These are phyloP conservation scores for Strobilomyces confusus DNA, from an alignment of 768 basidiomycete species.

Conservation along the genomic window DNA sequence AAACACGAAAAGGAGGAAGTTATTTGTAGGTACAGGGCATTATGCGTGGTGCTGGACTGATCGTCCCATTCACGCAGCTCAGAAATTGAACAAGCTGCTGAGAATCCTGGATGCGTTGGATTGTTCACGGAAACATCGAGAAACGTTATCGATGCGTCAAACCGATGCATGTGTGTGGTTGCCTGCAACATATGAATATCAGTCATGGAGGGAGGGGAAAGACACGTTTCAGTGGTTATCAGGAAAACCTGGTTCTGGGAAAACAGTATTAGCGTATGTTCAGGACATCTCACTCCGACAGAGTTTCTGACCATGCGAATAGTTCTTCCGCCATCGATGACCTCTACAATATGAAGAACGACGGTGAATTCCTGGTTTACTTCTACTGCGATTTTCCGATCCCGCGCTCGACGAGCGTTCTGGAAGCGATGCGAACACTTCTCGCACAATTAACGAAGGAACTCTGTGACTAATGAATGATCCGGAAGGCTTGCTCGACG, in stretches of 20 bases:
- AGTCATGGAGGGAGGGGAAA: neutral
- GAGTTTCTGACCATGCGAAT: conserved; percentile 2
- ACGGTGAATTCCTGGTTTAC: neutral
- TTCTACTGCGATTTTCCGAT: conserved; percentile 25
- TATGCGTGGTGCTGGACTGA: too few species aligned
- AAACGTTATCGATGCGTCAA: too few species aligned
- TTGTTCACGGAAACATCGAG: neutral
- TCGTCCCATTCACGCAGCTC: too few species aligned
- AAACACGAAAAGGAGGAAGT: neutral
- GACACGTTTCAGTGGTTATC: neutral
- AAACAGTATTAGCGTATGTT: neutral
- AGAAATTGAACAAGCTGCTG: conserved; percentile 3
- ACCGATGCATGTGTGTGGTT: too few species aligned
- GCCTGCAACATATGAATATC: too few species aligned
- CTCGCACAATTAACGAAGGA: conserved; percentile 7
- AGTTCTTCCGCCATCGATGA: neutral
- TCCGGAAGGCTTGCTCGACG: neutral
- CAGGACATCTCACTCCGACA: too few species aligned
- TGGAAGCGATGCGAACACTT: conserved; percentile 16
- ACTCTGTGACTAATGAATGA: neutral
- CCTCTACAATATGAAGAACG: neutral
- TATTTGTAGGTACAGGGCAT: neutral
- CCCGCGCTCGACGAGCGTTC: neutral
- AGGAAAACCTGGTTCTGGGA: neutral
- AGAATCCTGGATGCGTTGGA: neutral